Evolutionary conservation across 2,329 filamentous ascomycete genomes (phyloP).

Genomic region (Pseudocercospora eumusae): DNA sequence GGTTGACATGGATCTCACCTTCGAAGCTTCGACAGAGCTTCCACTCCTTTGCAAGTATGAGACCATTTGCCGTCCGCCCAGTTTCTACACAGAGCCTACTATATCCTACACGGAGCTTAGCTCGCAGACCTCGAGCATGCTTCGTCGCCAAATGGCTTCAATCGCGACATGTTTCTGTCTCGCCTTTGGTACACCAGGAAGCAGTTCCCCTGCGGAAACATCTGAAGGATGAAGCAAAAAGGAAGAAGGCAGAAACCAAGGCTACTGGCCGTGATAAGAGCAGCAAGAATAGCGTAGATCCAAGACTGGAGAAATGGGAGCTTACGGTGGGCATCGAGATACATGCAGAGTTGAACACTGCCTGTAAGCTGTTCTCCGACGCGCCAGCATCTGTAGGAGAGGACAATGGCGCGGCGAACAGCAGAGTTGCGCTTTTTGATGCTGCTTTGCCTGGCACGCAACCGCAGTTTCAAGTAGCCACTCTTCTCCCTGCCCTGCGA

Average conservation of each 20-base stretch:
- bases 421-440: conserved; percentile 87
- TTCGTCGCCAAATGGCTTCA: conserved; percentile 38
- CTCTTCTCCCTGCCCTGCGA: conserved; percentile 83
- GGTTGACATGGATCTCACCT: too few relatives aligned
- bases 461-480: conserved; percentile 78
- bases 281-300: conserved; percentile 24
- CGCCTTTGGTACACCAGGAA: conserved; percentile 27
- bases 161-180: conserved; percentile 30
- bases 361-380: conserved; percentile 83
- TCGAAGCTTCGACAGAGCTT: background rate
- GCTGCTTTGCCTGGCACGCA: conserved; percentile 85
- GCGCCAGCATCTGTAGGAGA: conserved; percentile 42
- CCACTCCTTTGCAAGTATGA: conserved; percentile 12
- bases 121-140: conserved; percentile 30
- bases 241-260: conserved; percentile 24
- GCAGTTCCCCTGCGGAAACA: conserved; percentile 44
- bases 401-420: conserved; percentile 63
- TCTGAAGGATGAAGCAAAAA: conserved; percentile 46
- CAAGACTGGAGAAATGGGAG: conserved; percentile 68
- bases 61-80: conserved; percentile 1
- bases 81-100: conserved; percentile 4
- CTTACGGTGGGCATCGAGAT: conserved; percentile 96
- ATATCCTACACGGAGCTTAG: background rate
- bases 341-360: conserved; percentile 90
- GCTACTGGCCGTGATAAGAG: conserved; percentile 6